phyloP scores from a whole-genome alignment of 148 eudicot genomes.

The Silene conica region DNA sequence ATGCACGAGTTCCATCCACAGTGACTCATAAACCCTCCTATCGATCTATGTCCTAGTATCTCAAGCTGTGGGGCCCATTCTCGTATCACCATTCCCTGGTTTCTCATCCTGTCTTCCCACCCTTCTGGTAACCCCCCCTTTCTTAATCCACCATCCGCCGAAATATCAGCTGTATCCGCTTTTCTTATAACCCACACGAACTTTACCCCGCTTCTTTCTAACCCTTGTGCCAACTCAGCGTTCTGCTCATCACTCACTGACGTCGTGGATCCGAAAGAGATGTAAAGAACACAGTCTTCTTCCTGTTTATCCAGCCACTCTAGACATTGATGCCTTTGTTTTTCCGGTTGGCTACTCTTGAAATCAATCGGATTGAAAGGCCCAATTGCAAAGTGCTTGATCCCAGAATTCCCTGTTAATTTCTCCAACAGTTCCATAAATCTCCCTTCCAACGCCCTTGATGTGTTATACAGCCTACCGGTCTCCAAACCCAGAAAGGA shows the following conservation, averaged over 20 bases:
- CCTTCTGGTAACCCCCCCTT: slow-evolving; percentile 42
- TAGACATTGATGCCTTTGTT: slow-evolving; percentile 6
- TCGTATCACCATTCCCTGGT: slow-evolving; percentile 41
- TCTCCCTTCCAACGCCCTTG: slow-evolving; percentile 30
- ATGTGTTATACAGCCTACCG: slow-evolving; percentile 34
- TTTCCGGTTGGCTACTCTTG: neutral
- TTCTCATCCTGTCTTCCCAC: slow-evolving; percentile 44
- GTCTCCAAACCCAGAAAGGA: slow-evolving; percentile 18
- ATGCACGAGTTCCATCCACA: slow-evolving; percentile 78
- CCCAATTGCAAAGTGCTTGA: slow-evolving; percentile 20
- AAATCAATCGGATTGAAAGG: slow-evolving; percentile 12
- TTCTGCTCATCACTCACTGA: slow-evolving; percentile 38
- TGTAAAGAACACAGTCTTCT: slow-evolving; percentile 39
- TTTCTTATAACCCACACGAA: slow-evolving; percentile 56
- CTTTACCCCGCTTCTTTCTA: slow-evolving; percentile 46
- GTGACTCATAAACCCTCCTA: slow-evolving; percentile 58
- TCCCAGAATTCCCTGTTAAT: neutral
- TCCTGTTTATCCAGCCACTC: slow-evolving; percentile 27
- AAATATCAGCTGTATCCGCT: slow-evolving; percentile 19
- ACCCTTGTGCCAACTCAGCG: slow-evolving; percentile 48
- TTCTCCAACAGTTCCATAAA: slow-evolving; percentile 27
- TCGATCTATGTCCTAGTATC: slow-evolving; percentile 43
- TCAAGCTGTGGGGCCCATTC: slow-evolving; percentile 73
- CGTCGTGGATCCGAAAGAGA: slow-evolving; percentile 57
- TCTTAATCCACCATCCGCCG: slow-evolving; percentile 16